These are phyloP conservation scores for Capsicum chinense DNA, from an alignment of 257 asterid species.

Conservation along the genomic window DNA sequence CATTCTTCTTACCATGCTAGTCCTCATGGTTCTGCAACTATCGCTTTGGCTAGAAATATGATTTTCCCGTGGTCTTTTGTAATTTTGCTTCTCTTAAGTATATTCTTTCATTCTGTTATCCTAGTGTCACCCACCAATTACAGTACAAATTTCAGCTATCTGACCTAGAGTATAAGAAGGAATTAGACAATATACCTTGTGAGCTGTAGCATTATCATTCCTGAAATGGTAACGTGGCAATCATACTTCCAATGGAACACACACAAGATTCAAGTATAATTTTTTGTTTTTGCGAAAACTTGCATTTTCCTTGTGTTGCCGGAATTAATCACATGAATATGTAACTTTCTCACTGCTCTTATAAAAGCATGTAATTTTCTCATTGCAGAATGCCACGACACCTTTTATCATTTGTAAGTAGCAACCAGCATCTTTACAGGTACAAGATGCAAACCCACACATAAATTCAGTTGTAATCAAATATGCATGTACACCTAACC, in stretches of 20 bases:
- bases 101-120: conserved; percentile 11
- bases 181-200: background rate
- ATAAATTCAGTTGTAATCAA: conserved; percentile 13
- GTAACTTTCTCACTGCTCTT: conserved; percentile 13
- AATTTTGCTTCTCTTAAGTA: conserved; percentile 1
- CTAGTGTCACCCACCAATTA: background rate
- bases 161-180: background rate
- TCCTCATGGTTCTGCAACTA: conserved; percentile 32
- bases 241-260: background rate
- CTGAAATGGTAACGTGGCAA: background rate
- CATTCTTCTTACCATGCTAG: conserved; percentile 37
- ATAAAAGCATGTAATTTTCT: background rate
- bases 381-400: background rate
- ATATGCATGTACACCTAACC: background rate
- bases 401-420: background rate
- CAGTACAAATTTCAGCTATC: background rate
- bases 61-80: conserved; percentile 1
- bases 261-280: conserved; percentile 20
- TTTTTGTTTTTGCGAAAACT: background rate
- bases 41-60: conserved; percentile 12
- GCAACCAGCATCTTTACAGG: background rate
- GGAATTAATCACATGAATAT: background rate
- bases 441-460: background rate
- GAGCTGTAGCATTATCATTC: background rate
- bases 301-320: conserved; percentile 15